phyloP scores from a whole-genome alignment of 768 basidiomycete genomes.

The Pholiota microspora region DNA sequence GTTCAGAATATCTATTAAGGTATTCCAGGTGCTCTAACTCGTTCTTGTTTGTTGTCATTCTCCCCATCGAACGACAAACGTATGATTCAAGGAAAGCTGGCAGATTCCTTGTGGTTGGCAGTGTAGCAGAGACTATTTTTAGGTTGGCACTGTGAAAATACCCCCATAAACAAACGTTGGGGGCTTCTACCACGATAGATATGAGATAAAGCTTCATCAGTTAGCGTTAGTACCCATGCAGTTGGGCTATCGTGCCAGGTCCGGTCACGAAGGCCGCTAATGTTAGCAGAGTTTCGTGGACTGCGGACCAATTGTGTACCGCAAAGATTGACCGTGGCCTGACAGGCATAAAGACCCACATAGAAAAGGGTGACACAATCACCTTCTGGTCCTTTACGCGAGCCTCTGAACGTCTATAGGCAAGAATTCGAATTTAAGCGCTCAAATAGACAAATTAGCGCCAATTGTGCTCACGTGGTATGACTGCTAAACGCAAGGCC shows the following conservation, averaged over 20 bases:
- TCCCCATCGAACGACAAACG: too few species aligned
- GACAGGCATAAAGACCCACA: neutral
- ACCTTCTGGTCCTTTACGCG: neutral
- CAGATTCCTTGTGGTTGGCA: too few species aligned
- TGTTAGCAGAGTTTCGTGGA: neutral
- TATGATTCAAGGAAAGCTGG: neutral
- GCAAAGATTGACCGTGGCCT: neutral
- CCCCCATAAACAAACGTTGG: neutral
- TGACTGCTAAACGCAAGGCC: neutral
- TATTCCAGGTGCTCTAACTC: too few species aligned
- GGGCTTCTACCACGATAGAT: neutral
- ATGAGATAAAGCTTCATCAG: neutral
- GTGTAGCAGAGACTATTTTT: neutral
- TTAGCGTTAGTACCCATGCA: neutral
- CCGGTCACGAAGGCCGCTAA: neutral
- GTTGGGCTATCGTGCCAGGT: neutral
- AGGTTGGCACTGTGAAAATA: neutral
- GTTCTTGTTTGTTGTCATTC: too few species aligned
- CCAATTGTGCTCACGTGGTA: slow-evolving; percentile 9
- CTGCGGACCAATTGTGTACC: neutral
- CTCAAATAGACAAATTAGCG: neutral
- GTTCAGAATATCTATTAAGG: too few species aligned
- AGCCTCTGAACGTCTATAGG: neutral
- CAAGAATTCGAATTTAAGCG: neutral
- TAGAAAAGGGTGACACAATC: neutral